These are phyloP conservation scores for Carex parvula DNA, from an alignment of 176 grass and related monocot genomes.

Conservation along the genomic window DNA sequence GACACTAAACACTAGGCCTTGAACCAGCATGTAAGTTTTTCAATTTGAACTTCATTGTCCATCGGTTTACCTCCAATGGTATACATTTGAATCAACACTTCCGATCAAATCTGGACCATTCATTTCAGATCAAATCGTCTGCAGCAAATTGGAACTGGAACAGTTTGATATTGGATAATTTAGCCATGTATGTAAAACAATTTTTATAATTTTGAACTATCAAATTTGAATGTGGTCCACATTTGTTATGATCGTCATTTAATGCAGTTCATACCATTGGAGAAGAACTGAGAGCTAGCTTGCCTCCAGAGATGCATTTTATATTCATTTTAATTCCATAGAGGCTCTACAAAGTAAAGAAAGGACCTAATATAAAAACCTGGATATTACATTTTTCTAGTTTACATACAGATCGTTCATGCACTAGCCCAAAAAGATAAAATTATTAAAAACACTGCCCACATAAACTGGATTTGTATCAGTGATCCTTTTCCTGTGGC, in stretches of 20 bases:
- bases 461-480: neutral
- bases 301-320: neutral
- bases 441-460: neutral
- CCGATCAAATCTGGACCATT: too few species aligned
- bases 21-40: too few species aligned
- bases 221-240: neutral
- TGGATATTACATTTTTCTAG: constrained; percentile 3
- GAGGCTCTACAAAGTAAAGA: neutral
- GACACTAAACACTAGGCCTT: too few species aligned
- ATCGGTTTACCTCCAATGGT: too few species aligned
- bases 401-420: constrained; percentile 22
- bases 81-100: too few species aligned
- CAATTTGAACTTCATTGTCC: too few species aligned
- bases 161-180: too few species aligned
- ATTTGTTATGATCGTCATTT: neutral
- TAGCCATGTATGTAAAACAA: too few species aligned
- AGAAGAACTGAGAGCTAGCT: neutral
- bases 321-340: neutral
- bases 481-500: constrained; percentile 2
- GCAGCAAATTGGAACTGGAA: too few species aligned
- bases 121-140: too few species aligned
- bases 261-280: neutral
- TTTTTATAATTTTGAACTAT: neutral
- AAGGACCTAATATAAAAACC: neutral
- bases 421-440: constrained; percentile 17